Conservation (phyloP, 352 stramenopile genomes). For the Ophiocytium majus region DNA sequence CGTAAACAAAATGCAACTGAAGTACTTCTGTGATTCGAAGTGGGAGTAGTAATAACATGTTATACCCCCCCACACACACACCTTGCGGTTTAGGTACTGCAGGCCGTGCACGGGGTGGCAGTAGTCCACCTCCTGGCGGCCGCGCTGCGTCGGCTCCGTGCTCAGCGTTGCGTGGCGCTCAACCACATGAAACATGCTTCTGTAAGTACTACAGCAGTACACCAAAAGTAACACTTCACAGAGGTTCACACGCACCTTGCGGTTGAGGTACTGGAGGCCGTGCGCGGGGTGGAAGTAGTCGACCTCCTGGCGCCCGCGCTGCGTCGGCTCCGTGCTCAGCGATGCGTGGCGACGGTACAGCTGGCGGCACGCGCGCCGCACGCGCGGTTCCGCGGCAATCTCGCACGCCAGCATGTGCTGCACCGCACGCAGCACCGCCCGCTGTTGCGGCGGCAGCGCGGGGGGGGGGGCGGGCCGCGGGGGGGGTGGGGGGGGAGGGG, state of each 20-base stretch:
- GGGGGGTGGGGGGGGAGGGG: no score
- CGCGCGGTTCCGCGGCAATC: constrained; percentile 48
- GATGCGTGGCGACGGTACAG: constrained; percentile 14
- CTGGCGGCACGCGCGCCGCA: constrained; percentile 16
- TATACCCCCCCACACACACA: no score
- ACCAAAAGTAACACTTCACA: no score
- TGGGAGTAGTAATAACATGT: no score
- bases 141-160: constrained; percentile 46
- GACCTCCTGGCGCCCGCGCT: constrained; percentile 49
- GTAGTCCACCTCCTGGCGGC: constrained; percentile 52
- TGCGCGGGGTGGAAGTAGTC: constrained; percentile 54
- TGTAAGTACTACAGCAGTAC: no score
- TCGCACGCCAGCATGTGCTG: constrained; percentile 56
- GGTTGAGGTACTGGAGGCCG: constrained; percentile 53
- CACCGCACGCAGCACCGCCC: constrained; percentile 43
- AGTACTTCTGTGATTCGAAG: no score
- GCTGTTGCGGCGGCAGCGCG: background rate
- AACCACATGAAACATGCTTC: no score
- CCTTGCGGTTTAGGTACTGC: constrained; percentile 55
- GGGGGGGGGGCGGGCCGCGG: no score
- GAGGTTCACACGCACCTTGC: no score
- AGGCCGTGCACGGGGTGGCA: constrained; percentile 56
- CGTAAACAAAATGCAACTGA: no score
- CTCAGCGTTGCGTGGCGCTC: no score
- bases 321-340: constrained; percentile 52